A percentile compares a stretch with the other conserved stretches of the same genome.
Evolutionary conservation across 768 basidiomycete species (phyloP).

Genomic region (Termitomyces sp.): DNA sequence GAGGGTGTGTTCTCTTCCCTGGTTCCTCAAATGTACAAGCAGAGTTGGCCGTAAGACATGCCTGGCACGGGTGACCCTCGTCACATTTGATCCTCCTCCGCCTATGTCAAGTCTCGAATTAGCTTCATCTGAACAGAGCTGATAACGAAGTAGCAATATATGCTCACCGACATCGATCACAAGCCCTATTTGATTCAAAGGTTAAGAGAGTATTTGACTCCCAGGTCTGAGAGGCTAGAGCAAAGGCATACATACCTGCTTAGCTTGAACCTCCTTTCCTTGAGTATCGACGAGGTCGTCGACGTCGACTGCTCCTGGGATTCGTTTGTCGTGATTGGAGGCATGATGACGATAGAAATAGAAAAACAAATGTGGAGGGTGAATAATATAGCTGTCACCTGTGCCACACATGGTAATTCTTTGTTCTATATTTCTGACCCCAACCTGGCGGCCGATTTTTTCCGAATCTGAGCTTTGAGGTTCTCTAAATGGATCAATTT

Average conservation of each 20-base stretch:
- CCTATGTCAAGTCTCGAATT: slow-evolving; percentile 30
- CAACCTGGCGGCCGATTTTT: slow-evolving; percentile 31
- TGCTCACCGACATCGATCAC: slow-evolving; percentile 86
- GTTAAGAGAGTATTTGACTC: neutral
- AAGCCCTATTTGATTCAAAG: slow-evolving; percentile 52
- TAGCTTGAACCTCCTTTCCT: slow-evolving; percentile 83
- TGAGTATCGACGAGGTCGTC: slow-evolving; percentile 48
- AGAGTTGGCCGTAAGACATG: slow-evolving; percentile 79
- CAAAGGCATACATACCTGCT: slow-evolving; percentile 56
- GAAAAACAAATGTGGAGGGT: slow-evolving; percentile 23
- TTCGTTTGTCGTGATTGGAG: slow-evolving; percentile 40
- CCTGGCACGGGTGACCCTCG: slow-evolving; percentile 86
- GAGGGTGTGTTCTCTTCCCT: slow-evolving; percentile 80
- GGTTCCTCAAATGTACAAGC: slow-evolving; percentile 86
- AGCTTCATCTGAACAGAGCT: neutral
- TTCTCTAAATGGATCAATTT: slow-evolving; percentile 5
- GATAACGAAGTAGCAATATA: neutral
- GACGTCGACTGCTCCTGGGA: slow-evolving; percentile 40
- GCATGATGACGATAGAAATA: slow-evolving; percentile 39
- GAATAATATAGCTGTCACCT: slow-evolving; percentile 19
- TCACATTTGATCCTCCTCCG: slow-evolving; percentile 86
- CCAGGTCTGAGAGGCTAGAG: neutral
- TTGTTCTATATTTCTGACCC: slow-evolving; percentile 13
- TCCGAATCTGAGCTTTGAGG: slow-evolving; percentile 23
- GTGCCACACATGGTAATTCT: slow-evolving; percentile 10